phyloP scores from a whole-genome alignment of 2,329 filamentous ascomycete genomes.

The Pseudocercospora fijiensis region DNA sequence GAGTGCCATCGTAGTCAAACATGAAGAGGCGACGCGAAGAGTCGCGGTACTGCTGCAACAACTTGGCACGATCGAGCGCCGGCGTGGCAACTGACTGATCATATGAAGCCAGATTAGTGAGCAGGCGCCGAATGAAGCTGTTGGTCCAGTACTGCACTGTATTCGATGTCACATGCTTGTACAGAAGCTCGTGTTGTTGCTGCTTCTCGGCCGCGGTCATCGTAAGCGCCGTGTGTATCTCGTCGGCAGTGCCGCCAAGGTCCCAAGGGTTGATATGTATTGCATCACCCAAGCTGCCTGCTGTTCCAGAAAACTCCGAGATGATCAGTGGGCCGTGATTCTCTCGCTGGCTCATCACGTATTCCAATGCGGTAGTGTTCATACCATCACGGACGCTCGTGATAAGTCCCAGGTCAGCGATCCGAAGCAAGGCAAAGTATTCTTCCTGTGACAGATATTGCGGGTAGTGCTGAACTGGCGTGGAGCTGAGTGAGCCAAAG shows the following conservation, averaged over 20 bases:
- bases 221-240: constrained; percentile 76
- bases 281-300: constrained; percentile 77
- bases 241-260: constrained; percentile 74
- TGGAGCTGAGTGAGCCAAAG: constrained; percentile 83
- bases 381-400: constrained; percentile 95
- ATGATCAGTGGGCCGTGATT: constrained; percentile 85
- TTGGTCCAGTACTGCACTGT: constrained; percentile 85
- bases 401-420: constrained; percentile 88
- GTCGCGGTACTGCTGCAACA: constrained; percentile 71
- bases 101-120: constrained; percentile 76
- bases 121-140: constrained; percentile 73
- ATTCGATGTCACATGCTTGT: constrained; percentile 79
- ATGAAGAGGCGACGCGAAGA: constrained; percentile 85
- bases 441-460: constrained; percentile 88
- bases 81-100: constrained; percentile 76
- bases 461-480: constrained; percentile 90
- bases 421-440: constrained; percentile 89
- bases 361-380: constrained; percentile 96
- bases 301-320: constrained; percentile 94
- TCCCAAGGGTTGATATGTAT: constrained; percentile 99
- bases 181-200: constrained; percentile 71
- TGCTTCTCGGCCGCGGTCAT: constrained; percentile 68
- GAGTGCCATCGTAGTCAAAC: constrained; percentile 97
- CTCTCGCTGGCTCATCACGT: constrained; percentile 87
- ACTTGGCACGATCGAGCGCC: constrained; percentile 69